Conservation (phyloP, 2,329 filamentous ascomycete genomes). For the Ilyonectria robusta region DNA sequence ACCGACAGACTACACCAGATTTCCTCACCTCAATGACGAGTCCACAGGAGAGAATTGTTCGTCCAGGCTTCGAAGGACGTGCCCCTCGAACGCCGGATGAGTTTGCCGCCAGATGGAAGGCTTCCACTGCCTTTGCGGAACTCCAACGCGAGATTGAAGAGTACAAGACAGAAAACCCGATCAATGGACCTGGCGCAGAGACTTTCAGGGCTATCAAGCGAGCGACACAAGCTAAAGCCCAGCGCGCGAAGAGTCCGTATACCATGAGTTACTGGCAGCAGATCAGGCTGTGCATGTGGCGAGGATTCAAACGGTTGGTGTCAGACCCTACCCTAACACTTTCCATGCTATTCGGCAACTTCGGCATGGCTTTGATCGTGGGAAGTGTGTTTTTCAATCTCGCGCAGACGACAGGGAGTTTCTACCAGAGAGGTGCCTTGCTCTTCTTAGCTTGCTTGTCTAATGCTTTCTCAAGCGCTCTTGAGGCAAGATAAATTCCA, state of each 20-base stretch:
- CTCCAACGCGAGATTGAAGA: conserved; percentile 65
- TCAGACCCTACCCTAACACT: conserved; percentile 57
- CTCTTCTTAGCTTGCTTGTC: conserved; percentile 67
- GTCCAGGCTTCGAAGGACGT: conserved; percentile 49
- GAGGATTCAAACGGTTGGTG: conserved; percentile 57
- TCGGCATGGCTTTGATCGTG: conserved; percentile 65
- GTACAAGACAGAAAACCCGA: conserved; percentile 57
- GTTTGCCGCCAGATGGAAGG: conserved; percentile 53
- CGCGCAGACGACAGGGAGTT: conserved; percentile 58
- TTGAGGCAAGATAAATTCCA: conserved; percentile 45
- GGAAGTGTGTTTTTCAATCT: conserved; percentile 66
- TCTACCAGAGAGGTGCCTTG: conserved; percentile 62
- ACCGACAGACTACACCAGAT: conserved; percentile 75
- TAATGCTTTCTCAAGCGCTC: conserved; percentile 60
- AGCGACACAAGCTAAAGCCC: conserved; percentile 62
- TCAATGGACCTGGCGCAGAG: conserved; percentile 60
- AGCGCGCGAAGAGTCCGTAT: conserved; percentile 41
- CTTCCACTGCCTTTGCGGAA: conserved; percentile 37
- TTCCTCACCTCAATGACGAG: conserved; percentile 72
- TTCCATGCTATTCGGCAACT: conserved; percentile 58
- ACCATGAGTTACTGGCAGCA: conserved; percentile 44
- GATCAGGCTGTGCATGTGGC: conserved; percentile 38
- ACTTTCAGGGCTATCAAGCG: conserved; percentile 62
- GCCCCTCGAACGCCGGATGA: conserved; percentile 55
- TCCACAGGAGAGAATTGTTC: conserved; percentile 50